Evolutionary conservation across 208 protist species (phyloP).

Genomic region (Angomonas deanei): DNA sequence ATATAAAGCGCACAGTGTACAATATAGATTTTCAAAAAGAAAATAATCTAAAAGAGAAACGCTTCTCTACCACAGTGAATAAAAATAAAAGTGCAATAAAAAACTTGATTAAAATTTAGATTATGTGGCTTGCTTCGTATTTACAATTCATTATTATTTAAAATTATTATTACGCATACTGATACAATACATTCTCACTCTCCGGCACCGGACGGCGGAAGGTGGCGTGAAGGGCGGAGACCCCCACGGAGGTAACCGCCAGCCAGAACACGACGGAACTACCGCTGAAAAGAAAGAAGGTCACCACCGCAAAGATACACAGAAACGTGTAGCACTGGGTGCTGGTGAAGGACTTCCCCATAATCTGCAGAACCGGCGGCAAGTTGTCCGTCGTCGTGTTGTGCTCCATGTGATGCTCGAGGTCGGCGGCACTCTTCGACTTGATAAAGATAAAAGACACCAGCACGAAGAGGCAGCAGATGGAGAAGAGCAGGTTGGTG

Average conservation of each 20-base stretch:
- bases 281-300: slow-evolving; percentile 77
- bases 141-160: not conserved
- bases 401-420: slow-evolving; percentile 23
- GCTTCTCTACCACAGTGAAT: not conserved
- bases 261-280: slow-evolving; percentile 86
- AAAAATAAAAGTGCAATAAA: not conserved
- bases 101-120: not conserved
- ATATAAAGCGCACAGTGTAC: not conserved
- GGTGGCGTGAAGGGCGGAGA: slow-evolving; percentile 43
- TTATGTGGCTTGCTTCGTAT: too few relatives aligned
- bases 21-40: not conserved
- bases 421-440: not conserved
- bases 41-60: not conserved
- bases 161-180: slow-evolving; percentile 2
- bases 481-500: slow-evolving; percentile 66
- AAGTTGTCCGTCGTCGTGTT: slow-evolving; percentile 10
- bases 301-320: slow-evolving; percentile 37
- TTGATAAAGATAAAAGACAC: not conserved
- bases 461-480: slow-evolving; percentile 37
- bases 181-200: slow-evolving; percentile 11
- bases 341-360: slow-evolving; percentile 28
- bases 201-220: slow-evolving; percentile 57
- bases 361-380: not conserved
- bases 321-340: slow-evolving; percentile 62
- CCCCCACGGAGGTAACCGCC: slow-evolving; percentile 55